Conservation (phyloP, 225 moss, liverwort and hornwort species). For the Climacium dendroides region DNA sequence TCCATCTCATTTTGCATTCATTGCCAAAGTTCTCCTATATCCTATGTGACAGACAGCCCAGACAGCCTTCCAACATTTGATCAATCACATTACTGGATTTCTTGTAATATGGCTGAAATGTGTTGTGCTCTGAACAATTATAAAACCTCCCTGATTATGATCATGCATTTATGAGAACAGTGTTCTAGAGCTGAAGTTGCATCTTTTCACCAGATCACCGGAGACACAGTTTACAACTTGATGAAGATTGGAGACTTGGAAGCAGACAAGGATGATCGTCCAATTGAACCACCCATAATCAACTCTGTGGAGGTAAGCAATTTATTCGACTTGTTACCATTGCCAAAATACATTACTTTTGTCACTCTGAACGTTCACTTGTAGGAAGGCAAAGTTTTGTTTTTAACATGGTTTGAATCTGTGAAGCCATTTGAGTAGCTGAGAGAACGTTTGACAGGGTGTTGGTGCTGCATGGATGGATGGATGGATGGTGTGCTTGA, state of each 20-base stretch:
- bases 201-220: conserved; percentile 58
- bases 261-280: conserved; percentile 77
- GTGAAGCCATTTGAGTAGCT: conserved; percentile 7
- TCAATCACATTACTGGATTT: background rate
- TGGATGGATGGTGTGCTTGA: conserved; percentile 69
- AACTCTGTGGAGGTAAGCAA: conserved; percentile 70
- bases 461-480: conserved; percentile 39
- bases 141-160: background rate
- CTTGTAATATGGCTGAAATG: background rate
- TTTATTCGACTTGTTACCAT: background rate
- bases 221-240: conserved; percentile 90
- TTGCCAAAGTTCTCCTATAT: background rate
- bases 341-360: background rate
- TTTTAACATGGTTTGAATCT: background rate
- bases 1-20: background rate
- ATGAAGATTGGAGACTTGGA: conserved; percentile 85
- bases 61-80: background rate
- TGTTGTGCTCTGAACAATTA: background rate
- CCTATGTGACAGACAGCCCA: background rate
- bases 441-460: conserved; percentile 37
- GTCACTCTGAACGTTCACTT: background rate
- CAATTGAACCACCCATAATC: conserved; percentile 68
- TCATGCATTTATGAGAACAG: background rate
- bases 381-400: background rate
- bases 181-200: background rate